Evolutionary conservation across 163 green algal genomes (phyloP).

Genomic region (Chloromonas sp.): DNA sequence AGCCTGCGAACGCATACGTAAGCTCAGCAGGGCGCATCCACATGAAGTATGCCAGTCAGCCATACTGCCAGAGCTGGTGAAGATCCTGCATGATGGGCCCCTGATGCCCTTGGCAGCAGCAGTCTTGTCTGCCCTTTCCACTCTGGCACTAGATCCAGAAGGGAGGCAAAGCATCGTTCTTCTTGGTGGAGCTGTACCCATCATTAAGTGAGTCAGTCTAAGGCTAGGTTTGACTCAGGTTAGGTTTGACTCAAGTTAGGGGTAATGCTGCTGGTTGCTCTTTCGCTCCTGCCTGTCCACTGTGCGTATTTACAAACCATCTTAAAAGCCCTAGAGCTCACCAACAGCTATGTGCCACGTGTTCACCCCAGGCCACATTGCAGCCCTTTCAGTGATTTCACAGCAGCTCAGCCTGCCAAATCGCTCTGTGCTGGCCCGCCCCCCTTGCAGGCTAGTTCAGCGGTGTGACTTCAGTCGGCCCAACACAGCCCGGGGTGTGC

Average conservation of each 20-base stretch:
- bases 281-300: not conserved
- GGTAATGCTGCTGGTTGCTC: not conserved
- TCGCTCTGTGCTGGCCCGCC: not conserved
- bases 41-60: conserved; percentile 17
- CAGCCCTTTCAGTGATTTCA: not conserved
- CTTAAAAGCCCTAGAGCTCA: not conserved
- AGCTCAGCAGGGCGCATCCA: conserved; percentile 20
- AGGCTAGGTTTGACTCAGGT: not conserved
- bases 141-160: conserved; percentile 3
- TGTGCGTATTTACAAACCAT: not conserved
- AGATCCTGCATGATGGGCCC: conserved; percentile 15
- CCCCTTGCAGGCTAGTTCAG: not conserved
- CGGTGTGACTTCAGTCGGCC: conserved; percentile 2
- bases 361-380: not conserved
- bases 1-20: conserved; percentile 30
- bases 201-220: conserved; percentile 10
- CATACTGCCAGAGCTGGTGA: conserved; percentile 26
- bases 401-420: not conserved
- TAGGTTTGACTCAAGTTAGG: not conserved
- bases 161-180: conserved; percentile 2
- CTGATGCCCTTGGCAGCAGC: conserved; percentile 4
- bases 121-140: conserved; percentile 12
- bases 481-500: conserved; percentile 6
- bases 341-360: not conserved
- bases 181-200: not conserved